phyloP scores from a whole-genome alignment of 805 yeast species.

The Ogataea saltuana region DNA sequence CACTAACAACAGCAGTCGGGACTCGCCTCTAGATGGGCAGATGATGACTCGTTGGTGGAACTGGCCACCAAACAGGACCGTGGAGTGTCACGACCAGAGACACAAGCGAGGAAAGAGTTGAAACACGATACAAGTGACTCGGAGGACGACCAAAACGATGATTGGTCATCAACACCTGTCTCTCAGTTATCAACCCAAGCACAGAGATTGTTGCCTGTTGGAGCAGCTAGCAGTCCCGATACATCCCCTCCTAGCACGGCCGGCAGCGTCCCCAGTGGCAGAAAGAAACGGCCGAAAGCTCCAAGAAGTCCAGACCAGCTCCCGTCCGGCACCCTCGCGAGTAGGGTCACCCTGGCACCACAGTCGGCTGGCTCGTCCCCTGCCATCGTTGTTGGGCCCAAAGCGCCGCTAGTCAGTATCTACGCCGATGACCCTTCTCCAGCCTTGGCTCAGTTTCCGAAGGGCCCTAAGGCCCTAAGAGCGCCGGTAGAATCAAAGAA shows the following conservation, averaged over 20 bases:
- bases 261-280: background rate
- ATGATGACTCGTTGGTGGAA: conserved; percentile 28
- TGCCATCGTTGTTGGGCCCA: background rate
- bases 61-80: conserved; percentile 27
- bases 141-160: conserved; percentile 12
- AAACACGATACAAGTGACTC: background rate
- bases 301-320: background rate
- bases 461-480: too few species aligned
- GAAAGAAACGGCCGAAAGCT: background rate
- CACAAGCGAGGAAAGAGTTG: conserved; percentile 1
- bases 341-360: too few species aligned
- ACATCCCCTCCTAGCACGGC: conserved; percentile 7
- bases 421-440: conserved; percentile 6
- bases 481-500: too few species aligned
- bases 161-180: conserved; percentile 8
- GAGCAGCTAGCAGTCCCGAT: conserved; percentile 1
- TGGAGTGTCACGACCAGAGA: background rate
- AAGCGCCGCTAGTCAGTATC: background rate
- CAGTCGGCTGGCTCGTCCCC: too few species aligned
- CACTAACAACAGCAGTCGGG: conserved; percentile 16
- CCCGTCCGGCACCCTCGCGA: too few species aligned
- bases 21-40: conserved; percentile 37
- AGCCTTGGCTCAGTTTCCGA: too few species aligned
- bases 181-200: conserved; percentile 18
- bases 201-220: conserved; percentile 19